phyloP scores from a whole-genome alignment of 345 rosid genomes.

The Excoecaria cochinchinensis region DNA sequence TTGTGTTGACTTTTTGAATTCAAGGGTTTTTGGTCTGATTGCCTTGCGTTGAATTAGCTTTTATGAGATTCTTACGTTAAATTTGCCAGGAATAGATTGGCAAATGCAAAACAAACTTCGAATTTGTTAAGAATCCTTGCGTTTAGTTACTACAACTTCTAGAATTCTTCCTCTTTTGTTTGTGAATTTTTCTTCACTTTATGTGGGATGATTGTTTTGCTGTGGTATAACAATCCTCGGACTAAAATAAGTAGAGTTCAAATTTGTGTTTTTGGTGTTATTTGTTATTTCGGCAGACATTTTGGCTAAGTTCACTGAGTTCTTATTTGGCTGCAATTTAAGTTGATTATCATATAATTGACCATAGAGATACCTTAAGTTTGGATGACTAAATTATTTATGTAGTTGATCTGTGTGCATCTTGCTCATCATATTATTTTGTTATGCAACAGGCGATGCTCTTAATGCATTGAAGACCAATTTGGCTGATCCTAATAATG shows the following conservation, averaged over 20 bases:
- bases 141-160: neutral
- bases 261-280: neutral
- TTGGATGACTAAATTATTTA: neutral
- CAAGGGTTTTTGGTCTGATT: neutral
- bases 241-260: neutral
- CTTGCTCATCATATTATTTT: neutral
- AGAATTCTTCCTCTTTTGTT: neutral
- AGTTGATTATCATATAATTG: neutral
- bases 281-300: neutral
- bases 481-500: conserved; percentile 67
- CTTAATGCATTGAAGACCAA: conserved; percentile 66
- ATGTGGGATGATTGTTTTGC: neutral
- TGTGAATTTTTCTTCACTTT: neutral
- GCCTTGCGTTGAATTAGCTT: neutral
- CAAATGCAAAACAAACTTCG: neutral
- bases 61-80: neutral
- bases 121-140: neutral
- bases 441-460: conserved; percentile 65
- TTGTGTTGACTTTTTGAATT: conserved; percentile 6
- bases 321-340: neutral
- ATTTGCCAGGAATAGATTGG: neutral
- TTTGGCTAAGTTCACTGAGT: neutral
- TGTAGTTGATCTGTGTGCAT: neutral
- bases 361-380: neutral
- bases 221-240: neutral